phyloP scores from a whole-genome alignment of 106 monocot species.

The Allium sativum region DNA sequence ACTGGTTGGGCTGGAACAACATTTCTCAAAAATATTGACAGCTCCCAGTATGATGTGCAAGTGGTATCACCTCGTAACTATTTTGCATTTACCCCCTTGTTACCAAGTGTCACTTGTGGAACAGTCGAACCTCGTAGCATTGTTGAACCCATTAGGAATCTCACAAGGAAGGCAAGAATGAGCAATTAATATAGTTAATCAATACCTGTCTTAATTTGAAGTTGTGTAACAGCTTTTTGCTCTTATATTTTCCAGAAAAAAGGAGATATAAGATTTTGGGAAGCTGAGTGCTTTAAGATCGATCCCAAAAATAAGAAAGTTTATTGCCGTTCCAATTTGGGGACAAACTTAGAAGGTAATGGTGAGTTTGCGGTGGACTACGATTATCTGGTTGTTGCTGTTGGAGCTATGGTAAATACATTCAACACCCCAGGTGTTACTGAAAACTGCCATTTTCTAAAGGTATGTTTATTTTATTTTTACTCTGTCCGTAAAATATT shows the following conservation, averaged over 20 bases:
- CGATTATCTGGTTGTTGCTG: slow-evolving; percentile 72
- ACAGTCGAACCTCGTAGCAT: slow-evolving; percentile 85
- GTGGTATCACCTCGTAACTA: slow-evolving; percentile 87
- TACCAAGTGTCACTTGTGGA: slow-evolving; percentile 91
- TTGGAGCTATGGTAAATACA: slow-evolving; percentile 84
- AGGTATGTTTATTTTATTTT: too few relatives aligned
- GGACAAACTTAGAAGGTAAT: slow-evolving; percentile 69
- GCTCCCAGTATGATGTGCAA: slow-evolving; percentile 64
- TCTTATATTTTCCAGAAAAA: slow-evolving; percentile 40
- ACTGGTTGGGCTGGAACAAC: slow-evolving; percentile 90
- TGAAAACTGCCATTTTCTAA: slow-evolving; percentile 88
- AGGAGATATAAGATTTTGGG: slow-evolving; percentile 56
- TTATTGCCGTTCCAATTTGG: slow-evolving; percentile 39
- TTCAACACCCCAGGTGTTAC: slow-evolving; percentile 93
- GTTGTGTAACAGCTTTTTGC: neutral
- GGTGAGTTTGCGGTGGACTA: slow-evolving; percentile 91
- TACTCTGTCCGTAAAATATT: neutral
- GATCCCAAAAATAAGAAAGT: slow-evolving; percentile 66
- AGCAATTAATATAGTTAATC: too few relatives aligned
- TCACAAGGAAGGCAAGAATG: slow-evolving; percentile 47
- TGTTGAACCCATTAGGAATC: slow-evolving; percentile 70
- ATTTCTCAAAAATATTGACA: slow-evolving; percentile 68
- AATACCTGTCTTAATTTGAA: neutral
- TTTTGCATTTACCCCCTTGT: slow-evolving; percentile 80
- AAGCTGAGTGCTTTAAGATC: slow-evolving; percentile 88